Base-by-base conservation (phyloP, 2,329 filamentous ascomycete species). In the Escovopsis sp. region DNA sequence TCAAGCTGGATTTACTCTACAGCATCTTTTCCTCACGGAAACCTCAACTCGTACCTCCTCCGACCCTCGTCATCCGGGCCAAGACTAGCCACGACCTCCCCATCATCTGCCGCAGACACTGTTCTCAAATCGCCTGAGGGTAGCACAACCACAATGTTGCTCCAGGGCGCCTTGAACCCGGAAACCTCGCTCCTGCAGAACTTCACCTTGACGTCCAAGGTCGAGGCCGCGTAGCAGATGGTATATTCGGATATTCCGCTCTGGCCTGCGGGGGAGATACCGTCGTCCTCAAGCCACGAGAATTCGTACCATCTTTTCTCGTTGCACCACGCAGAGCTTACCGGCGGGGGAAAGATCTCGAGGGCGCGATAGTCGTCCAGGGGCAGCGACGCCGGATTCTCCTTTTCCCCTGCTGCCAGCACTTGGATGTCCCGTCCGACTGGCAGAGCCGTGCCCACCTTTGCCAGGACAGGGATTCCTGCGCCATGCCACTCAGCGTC, bases 401-500 rank as follows among this genome's bases (percentile, higher is more conserved):
- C 45, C 23, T 53, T 52, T 18, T 60, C 55, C 0, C 49, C 58
- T 0, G 52, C 51, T 12, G 49, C 56, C 4, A 58, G 41, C 5
- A 60, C 45, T 38, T 63, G 44, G 28, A 61, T 41, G 36, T 60
- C 45, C 30, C 46, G 39, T 21, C 61, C 60, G 33, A 63, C 42
- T 23, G 61, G 48, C 38, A 67, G 43, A 28, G 57, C 51, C 8
- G 57, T 47, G 8, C 60, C 57, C 23, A 62, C 46, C 44, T 58
- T 54, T 33, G 55, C 54, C 25, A 60, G 48, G 8, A 63, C 48
- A 0, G 60, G 53, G 31, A 64, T 59, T 0, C 55, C 55, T 12
- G 58, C 55, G 2, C 50, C 55, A 32, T 63, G 52, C 61, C 60
- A 65, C 29, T 61, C 54, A 0, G 58, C 57, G 14, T 57, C 55